A percentile compares a stretch with the other conserved stretches of the same genome.
Conservation (phyloP, 2,329 filamentous ascomycete species). For the Colletotrichum sp. region DNA sequence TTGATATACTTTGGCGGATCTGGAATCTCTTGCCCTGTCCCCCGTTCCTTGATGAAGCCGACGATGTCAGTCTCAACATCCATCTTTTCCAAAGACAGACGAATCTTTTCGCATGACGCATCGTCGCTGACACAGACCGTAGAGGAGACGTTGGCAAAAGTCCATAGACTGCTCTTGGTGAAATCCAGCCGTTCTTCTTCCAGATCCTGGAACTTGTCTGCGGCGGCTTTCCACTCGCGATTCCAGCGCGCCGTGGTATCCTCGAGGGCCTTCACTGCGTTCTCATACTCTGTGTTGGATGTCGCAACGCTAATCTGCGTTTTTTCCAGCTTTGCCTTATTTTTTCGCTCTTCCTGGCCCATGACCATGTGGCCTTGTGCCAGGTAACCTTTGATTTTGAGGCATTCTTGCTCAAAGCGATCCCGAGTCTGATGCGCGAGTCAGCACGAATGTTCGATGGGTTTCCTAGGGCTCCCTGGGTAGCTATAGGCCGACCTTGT, state of each 20-base stretch:
- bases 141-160: conserved; percentile 95
- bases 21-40: conserved; percentile 96
- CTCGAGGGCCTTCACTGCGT: conserved; percentile 89
- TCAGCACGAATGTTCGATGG: background rate
- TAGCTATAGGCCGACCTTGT: conserved; percentile 69
- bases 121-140: conserved; percentile 98
- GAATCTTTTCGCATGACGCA: conserved; percentile 93
- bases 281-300: conserved; percentile 92
- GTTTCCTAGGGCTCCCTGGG: background rate
- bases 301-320: conserved; percentile 93
- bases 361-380: conserved; percentile 99
- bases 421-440: conserved; percentile 71
- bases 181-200: conserved; percentile 98
- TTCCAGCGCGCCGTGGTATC: conserved; percentile 98
- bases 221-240: conserved; percentile 95
- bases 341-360: conserved; percentile 98
- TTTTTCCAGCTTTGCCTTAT: conserved; percentile 98
- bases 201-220: conserved; percentile 98
- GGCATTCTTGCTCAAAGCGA: conserved; percentile 94
- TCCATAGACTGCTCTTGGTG: conserved; percentile 97
- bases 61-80: conserved; percentile 96
- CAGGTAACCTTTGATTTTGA: conserved; percentile 98
- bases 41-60: conserved; percentile 84
- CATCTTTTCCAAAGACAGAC: conserved; percentile 90
- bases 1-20: conserved; percentile 98